Conservation (phyloP, 768 basidiomycete species). For the Naganishia onofrii region DNA sequence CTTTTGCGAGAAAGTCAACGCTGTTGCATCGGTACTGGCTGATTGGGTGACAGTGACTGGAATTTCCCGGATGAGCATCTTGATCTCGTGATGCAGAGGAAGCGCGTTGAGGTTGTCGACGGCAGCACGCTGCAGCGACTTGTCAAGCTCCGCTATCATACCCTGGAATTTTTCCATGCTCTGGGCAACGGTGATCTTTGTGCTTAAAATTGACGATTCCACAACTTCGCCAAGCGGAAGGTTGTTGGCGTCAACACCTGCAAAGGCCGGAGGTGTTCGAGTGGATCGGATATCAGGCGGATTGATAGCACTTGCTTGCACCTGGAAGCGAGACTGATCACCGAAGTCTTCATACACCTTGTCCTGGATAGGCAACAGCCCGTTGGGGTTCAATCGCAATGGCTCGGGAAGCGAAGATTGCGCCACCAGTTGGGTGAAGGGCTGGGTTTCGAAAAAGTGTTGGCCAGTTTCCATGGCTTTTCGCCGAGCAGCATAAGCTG, state of each 20-base stretch:
- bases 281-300: conserved; percentile 61
- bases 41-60: conserved; percentile 76
- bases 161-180: conserved; percentile 80
- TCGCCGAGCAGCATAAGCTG: conserved; percentile 77
- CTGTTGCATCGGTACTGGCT: conserved; percentile 75
- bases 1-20: conserved; percentile 90
- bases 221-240: conserved; percentile 31
- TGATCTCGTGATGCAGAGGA: conserved; percentile 80
- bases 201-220: conserved; percentile 37
- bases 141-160: conserved; percentile 69
- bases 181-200: conserved; percentile 58
- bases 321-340: conserved; percentile 54
- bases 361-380: conserved; percentile 75
- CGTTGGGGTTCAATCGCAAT: conserved; percentile 75
- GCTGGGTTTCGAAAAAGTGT: conserved; percentile 84
- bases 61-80: conserved; percentile 77
- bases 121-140: conserved; percentile 71
- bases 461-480: conserved; percentile 79
- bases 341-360: conserved; percentile 96
- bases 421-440: conserved; percentile 59
- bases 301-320: conserved; percentile 43
- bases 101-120: conserved; percentile 67
- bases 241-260: conserved; percentile 9
- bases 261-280: conserved; percentile 31
- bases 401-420: conserved; percentile 83